Conservation (phyloP, 768 basidiomycete genomes). For the Hydnomerulius pinastri region DNA sequence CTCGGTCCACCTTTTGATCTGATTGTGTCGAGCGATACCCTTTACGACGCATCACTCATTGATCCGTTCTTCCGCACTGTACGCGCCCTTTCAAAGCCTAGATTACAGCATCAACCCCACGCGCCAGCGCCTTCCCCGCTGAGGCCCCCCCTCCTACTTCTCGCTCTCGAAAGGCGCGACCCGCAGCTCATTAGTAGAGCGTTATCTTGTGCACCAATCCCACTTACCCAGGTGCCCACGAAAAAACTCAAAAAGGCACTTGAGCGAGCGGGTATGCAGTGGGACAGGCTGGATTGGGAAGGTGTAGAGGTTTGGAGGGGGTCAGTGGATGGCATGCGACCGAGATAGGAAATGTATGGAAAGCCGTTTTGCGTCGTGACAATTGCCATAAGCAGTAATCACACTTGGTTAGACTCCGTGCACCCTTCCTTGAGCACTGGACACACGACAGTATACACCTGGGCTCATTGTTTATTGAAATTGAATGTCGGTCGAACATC, state of each 20-base stretch:
- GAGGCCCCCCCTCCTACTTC: conserved; percentile 30
- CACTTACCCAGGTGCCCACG: conserved; percentile 55
- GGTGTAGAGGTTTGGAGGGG: conserved; percentile 77
- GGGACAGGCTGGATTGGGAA: conserved; percentile 75
- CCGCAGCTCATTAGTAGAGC: conserved; percentile 60
- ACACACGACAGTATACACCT: no score
- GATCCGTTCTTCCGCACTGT: conserved; percentile 72
- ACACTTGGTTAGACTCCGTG: no score
- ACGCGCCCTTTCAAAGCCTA: conserved; percentile 45
- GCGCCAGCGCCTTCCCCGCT: not conserved
- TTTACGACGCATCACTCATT: conserved; percentile 65
- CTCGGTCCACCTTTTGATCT: conserved; percentile 68
- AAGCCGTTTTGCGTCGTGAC: no score
- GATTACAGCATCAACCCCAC: not conserved
- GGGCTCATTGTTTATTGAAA: no score
- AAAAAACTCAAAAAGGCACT: conserved; percentile 63
- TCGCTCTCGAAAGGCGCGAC: conserved; percentile 79
- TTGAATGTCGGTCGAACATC: no score
- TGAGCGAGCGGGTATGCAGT: conserved; percentile 55
- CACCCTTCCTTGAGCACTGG: no score
- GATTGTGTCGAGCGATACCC: conserved; percentile 81
- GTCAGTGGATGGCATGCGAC: not conserved
- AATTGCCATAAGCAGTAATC: no score
- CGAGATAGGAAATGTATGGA: not conserved
- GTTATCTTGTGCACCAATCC: conserved; percentile 61